These are phyloP conservation scores for Alternaria triticimaculans DNA, from an alignment of 2,329 filamentous ascomycete genomes.

Conservation along the genomic window DNA sequence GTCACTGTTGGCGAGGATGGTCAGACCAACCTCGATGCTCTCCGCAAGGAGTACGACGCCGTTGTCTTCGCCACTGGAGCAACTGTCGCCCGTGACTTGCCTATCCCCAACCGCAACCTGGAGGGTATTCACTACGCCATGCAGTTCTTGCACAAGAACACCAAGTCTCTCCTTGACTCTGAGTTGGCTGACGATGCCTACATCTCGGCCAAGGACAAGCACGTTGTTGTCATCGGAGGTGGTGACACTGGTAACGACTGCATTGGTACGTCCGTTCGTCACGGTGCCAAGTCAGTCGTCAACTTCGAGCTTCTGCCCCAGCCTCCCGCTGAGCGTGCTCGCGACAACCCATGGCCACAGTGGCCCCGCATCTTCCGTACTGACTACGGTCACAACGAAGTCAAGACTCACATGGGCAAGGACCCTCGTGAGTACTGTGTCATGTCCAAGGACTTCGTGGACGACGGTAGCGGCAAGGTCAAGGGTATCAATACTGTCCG, in stretches of 20 bases:
- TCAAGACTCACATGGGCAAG: constrained; percentile 94
- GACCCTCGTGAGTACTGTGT: constrained; percentile 97
- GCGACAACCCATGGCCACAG: constrained; percentile 97
- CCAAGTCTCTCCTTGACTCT: constrained; percentile 94
- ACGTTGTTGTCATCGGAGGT: constrained; percentile 95
- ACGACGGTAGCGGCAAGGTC: constrained; percentile 84
- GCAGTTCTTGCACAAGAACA: constrained; percentile 97
- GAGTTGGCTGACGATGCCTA: constrained; percentile 82
- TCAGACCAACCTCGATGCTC: constrained; percentile 69
- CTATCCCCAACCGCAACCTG: constrained; percentile 85
- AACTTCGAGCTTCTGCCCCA: constrained; percentile 97
- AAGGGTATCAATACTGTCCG: constrained; percentile 96
- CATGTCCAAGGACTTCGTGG: constrained; percentile 96
- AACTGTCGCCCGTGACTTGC: constrained; percentile 89
- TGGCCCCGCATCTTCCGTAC: constrained; percentile 98
- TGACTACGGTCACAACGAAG: constrained; percentile 96
- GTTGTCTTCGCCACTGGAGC: constrained; percentile 92
- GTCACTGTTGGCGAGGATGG: constrained; percentile 80
- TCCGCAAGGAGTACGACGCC: constrained; percentile 77
- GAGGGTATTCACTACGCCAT: constrained; percentile 95
- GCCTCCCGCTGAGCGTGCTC: constrained; percentile 85
- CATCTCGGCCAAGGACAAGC: constrained; percentile 93
- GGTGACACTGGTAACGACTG: constrained; percentile 98
- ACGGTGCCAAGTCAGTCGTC: constrained; percentile 92
- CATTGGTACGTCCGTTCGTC: constrained; percentile 93